Evolutionary conservation across 768 basidiomycete species (phyloP).

Genomic region (Termitomyces sp.): DNA sequence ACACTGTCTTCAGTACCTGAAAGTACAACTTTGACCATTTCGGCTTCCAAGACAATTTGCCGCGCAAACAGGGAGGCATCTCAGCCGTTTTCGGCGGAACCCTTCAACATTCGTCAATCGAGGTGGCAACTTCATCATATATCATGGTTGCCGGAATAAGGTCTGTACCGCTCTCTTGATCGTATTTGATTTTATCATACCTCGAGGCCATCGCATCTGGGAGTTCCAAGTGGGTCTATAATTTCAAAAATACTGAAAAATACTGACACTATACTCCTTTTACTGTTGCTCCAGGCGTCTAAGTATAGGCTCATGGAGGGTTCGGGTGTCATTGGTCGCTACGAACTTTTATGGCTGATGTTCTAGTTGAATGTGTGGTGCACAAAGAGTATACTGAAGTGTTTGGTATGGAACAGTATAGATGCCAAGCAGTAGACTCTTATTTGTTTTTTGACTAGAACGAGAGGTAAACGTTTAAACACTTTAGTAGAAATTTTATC

Average conservation of each 20-base stretch:
- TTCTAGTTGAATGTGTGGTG: no score
- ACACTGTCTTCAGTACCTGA: not conserved
- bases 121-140: not conserved
- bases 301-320: no score
- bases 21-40: not conserved
- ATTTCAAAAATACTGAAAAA: not conserved
- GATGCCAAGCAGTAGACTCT: no score
- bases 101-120: slow-evolving; percentile 2
- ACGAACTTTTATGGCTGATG: not conserved
- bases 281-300: no score
- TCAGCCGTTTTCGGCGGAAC: not conserved
- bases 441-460: no score
- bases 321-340: no score
- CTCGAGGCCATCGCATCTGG: not conserved
- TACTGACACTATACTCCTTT: not conserved
- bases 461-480: not conserved
- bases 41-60: not conserved
- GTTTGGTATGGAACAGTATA: no score
- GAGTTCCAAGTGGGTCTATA: not conserved
- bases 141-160: slow-evolving; percentile 1
- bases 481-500: not conserved
- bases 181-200: not conserved
- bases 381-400: no score
- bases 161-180: not conserved
- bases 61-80: not conserved